These are phyloP conservation scores for Metschnikowia arizonensis DNA, from an alignment of 805 yeast genomes.

Conservation along the genomic window DNA sequence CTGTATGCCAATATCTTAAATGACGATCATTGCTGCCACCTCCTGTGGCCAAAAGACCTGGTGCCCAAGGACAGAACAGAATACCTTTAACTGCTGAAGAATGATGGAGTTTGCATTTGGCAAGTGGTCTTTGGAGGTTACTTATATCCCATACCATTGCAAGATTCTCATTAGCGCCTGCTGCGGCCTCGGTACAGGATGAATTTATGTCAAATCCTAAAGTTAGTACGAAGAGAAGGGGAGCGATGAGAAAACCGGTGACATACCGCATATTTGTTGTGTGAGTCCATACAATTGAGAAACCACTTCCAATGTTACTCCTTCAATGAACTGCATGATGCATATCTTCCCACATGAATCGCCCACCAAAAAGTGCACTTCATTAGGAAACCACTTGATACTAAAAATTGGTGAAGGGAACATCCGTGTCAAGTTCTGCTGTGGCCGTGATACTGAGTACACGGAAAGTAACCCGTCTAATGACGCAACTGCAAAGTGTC, in stretches of 20 bases:
- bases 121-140: constrained; percentile 30
- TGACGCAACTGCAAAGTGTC: constrained; percentile 53
- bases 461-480: constrained; percentile 49
- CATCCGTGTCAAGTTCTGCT: constrained; percentile 25
- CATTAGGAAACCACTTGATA: constrained; percentile 53
- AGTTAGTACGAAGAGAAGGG: constrained; percentile 18
- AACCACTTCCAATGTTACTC: constrained; percentile 10
- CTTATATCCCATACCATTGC: constrained; percentile 73
- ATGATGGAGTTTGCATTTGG: constrained; percentile 55
- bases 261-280: constrained; percentile 39
- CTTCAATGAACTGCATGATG: constrained; percentile 30
- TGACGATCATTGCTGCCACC: constrained; percentile 81
- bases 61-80: constrained; percentile 89
- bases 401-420: constrained; percentile 42
- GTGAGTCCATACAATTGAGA: constrained; percentile 25
- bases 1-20: constrained; percentile 85
- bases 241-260: not conserved
- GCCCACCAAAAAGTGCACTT: constrained; percentile 52
- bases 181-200: constrained; percentile 55
- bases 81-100: constrained; percentile 87
- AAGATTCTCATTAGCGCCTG: constrained; percentile 82
- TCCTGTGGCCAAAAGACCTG: constrained; percentile 77
- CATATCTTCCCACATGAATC: constrained; percentile 60
- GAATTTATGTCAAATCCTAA: constrained; percentile 57
- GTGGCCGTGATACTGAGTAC: constrained; percentile 29